Evolutionary conservation across 208 protist species (phyloP), one percentile per base, ranked within the genome.

Genomic region (Leptomonas seymouri): DNA sequence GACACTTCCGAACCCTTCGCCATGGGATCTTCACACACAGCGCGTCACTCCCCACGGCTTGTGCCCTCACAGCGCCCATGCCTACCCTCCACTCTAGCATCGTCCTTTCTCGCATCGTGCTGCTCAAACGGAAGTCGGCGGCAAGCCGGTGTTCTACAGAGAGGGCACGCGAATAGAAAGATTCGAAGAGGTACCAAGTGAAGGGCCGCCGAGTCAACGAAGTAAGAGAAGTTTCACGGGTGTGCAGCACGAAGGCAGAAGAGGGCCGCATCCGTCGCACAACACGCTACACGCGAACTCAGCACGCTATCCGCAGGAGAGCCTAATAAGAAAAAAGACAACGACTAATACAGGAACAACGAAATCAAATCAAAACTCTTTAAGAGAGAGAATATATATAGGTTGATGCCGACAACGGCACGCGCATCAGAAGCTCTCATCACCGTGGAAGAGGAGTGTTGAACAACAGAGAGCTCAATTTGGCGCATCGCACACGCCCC

Each of bases 121-220:
- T 39, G 5, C 21, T 27, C 15, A 11, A 46, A 30, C 30, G 55
- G 30, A 65, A 55, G 59, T 53, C 44, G 59, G 45, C 59, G 4
- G 3, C 18, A 42, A 12, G n/a, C 46, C 59, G 59, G 59, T 65
- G 59, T 65, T 65, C 59, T n/a, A 28, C 45, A 44, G 12, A 50
- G 6, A 55, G 6, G 18, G 44, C 44, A 48, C 16, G 11, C 16
- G 18, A n/a, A 16, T 15, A 48, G 18, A 50, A 34, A 49, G 11
- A 27, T 25, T 12, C 1, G 25, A 16, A 57, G 51, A 39, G 20
- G 27, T 4, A 39, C 21, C 7, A 39, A 34, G 12, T 21, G 30
- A 50, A 7, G 41, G 15, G 44, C 12, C 41, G 57, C 18, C 30
- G 51, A n/a, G 21, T 57, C 20, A 1, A 0, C 30, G 44, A 48